Conservation (phyloP, 164 flowering plant species). For the Magnolia changhungtana region DNA sequence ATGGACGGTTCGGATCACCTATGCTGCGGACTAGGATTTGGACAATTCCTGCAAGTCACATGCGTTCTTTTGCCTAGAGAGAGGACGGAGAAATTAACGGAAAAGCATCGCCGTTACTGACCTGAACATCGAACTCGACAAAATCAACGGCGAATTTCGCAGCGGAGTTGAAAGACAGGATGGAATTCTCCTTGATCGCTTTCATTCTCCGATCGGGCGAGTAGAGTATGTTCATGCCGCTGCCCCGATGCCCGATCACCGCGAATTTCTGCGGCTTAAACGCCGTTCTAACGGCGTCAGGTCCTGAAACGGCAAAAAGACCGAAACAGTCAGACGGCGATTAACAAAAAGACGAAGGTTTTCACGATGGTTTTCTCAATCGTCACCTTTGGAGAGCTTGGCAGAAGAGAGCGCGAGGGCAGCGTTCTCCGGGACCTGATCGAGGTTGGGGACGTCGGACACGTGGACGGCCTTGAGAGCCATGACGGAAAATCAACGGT, state of each 20-base stretch:
- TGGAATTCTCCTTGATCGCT: slow-evolving; percentile 66
- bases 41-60: background rate
- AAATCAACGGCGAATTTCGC: slow-evolving; percentile 50
- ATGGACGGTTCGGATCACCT: no score
- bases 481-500: slow-evolving; percentile 22
- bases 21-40: background rate
- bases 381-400: slow-evolving; percentile 27
- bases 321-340: background rate
- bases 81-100: background rate
- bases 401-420: slow-evolving; percentile 22
- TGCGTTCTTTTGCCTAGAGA: background rate
- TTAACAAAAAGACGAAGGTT: background rate
- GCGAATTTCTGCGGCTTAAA: slow-evolving; percentile 35
- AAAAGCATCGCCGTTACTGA: slow-evolving; percentile 8
- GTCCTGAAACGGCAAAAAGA: slow-evolving; percentile 8
- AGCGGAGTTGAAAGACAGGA: slow-evolving; percentile 70
- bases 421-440: slow-evolving; percentile 42
- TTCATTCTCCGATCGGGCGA: slow-evolving; percentile 62
- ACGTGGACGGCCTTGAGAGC: slow-evolving; percentile 76
- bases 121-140: slow-evolving; percentile 94
- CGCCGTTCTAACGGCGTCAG: slow-evolving; percentile 12
- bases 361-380: no score
- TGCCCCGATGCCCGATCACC: slow-evolving; percentile 85
- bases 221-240: slow-evolving; percentile 75
- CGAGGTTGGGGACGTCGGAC: slow-evolving; percentile 63